phyloP scores from a whole-genome alignment of 768 basidiomycete species.

The Gloeophyllum trabeum region DNA sequence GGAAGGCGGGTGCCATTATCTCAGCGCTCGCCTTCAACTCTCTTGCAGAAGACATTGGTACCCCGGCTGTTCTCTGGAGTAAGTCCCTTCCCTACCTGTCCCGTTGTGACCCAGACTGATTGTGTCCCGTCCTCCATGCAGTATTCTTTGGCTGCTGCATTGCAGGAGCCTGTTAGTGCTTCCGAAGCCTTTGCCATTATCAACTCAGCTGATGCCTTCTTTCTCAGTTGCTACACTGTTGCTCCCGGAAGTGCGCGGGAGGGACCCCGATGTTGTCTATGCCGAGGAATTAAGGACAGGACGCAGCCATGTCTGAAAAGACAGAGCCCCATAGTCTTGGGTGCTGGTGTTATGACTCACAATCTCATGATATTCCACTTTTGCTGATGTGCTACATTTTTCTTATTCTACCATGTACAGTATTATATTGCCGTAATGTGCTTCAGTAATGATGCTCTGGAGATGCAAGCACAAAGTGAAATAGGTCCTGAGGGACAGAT shows the following conservation, averaged over 20 bases:
- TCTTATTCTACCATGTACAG: too few relatives aligned
- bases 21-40: conserved; percentile 65
- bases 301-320: too few relatives aligned
- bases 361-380: too few relatives aligned
- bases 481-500: too few relatives aligned
- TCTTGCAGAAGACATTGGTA: conserved; percentile 49
- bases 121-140: conserved; percentile 4
- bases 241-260: conserved; percentile 38
- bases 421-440: too few relatives aligned
- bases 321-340: too few relatives aligned
- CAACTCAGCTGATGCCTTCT: neutral
- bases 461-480: too few relatives aligned
- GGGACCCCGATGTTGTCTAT: conserved; percentile 36
- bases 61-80: conserved; percentile 64
- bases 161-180: neutral
- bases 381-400: too few relatives aligned
- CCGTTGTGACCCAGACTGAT: conserved; percentile 1
- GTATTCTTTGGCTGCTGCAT: conserved; percentile 4
- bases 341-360: too few relatives aligned
- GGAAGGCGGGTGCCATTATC: conserved; percentile 74
- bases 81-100: conserved; percentile 15
- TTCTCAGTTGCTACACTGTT: conserved; percentile 26
- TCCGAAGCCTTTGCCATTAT: neutral
- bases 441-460: too few relatives aligned
- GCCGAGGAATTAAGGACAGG: conserved; percentile 23